These are phyloP conservation scores for Rosa chinensis DNA, from an alignment of 306 rosid genomes.

Conservation along the genomic window DNA sequence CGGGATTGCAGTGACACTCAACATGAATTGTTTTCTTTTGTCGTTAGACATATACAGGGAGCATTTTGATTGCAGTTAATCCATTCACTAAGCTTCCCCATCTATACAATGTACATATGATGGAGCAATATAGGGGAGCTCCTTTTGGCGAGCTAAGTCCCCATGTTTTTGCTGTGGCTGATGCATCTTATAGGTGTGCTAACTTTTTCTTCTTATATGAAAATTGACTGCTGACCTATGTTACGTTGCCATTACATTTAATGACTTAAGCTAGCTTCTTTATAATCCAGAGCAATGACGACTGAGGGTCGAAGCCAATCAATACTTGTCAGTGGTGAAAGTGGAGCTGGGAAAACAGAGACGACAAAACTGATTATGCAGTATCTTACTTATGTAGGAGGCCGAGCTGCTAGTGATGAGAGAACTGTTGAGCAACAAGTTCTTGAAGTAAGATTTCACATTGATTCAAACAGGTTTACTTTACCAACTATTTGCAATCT, in stretches of 20 bases:
- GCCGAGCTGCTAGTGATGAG: slow-evolving; percentile 78
- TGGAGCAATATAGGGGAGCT: slow-evolving; percentile 95
- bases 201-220: slow-evolving; percentile 11
- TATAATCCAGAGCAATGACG: slow-evolving; percentile 89
- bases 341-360: slow-evolving; percentile 99
- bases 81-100: slow-evolving; percentile 99
- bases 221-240: slow-evolving; percentile 14
- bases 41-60: slow-evolving; percentile 88
- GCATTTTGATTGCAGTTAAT: slow-evolving; percentile 94
- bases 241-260: slow-evolving; percentile 18
- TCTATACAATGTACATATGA: slow-evolving; percentile 85
- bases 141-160: slow-evolving; percentile 97
- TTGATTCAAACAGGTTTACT: slow-evolving; percentile 3
- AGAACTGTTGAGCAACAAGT: slow-evolving; percentile 98
- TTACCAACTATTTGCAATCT: neutral
- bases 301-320: slow-evolving; percentile 82
- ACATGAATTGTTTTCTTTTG: slow-evolving; percentile 20
- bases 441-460: slow-evolving; percentile 77
- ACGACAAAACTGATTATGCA: slow-evolving; percentile 97
- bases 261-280: slow-evolving; percentile 31
- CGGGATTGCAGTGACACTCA: slow-evolving; percentile 12
- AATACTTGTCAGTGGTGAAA: slow-evolving; percentile 96
- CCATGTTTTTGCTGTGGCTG: slow-evolving; percentile 97
- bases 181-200: slow-evolving; percentile 84
- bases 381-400: slow-evolving; percentile 96